These are phyloP conservation scores for Saccharomyces kudriavzevii DNA, from an alignment of 805 yeast species.

Conservation along the genomic window DNA sequence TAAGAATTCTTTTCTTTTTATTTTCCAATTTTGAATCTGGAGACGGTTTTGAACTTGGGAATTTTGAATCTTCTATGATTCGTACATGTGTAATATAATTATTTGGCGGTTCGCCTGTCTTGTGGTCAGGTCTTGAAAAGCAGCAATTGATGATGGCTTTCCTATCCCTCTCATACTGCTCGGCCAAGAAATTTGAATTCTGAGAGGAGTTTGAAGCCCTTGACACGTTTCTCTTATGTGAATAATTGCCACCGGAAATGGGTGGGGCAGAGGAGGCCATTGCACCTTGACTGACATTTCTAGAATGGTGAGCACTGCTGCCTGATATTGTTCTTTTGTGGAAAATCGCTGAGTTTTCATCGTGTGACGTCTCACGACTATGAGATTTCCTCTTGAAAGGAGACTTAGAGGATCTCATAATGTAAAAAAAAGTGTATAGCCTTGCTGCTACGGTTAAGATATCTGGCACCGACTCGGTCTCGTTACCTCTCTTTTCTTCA, in stretches of 20 bases:
- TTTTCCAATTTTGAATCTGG: constrained; percentile 36
- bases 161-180: constrained; percentile 51
- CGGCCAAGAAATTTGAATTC: constrained; percentile 36
- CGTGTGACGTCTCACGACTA: constrained; percentile 28
- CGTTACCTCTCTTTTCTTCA: not conserved
- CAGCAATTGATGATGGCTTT: constrained; percentile 40
- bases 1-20: constrained; percentile 55
- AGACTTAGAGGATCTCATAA: constrained; percentile 30
- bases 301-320: constrained; percentile 8
- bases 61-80: constrained; percentile 64
- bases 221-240: constrained; percentile 30
- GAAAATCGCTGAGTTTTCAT: constrained; percentile 13
- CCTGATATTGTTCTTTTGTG: constrained; percentile 19
- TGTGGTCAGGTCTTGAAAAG: constrained; percentile 38
- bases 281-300: constrained; percentile 14
- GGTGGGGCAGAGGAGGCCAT: constrained; percentile 16
- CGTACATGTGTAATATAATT: constrained; percentile 70
- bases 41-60: constrained; percentile 65
- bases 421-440: not conserved
- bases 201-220: constrained; percentile 28
- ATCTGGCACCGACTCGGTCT: not conserved
- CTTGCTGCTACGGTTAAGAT: not conserved
- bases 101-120: constrained; percentile 38
- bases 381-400: constrained; percentile 32
- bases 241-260: constrained; percentile 15